Conservation (phyloP, 768 basidiomycete genomes). For the Lactifluus pinguis region DNA sequence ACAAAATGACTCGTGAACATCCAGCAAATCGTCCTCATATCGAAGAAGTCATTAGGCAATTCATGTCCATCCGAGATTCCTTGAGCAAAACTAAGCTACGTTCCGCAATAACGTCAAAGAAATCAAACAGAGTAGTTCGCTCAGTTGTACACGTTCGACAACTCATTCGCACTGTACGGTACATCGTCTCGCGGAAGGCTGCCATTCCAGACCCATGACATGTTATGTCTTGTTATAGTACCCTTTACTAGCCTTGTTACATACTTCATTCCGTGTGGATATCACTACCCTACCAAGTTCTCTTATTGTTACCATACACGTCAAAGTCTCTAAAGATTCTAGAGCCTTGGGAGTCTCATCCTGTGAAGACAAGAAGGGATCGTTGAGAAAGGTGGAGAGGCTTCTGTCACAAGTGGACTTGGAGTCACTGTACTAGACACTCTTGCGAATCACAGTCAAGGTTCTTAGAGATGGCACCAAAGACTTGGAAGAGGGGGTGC, state of each 20-base stretch:
- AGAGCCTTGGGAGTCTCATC: too few species aligned
- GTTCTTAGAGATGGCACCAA: too few species aligned
- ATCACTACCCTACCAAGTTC: neutral
- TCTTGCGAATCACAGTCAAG: too few species aligned
- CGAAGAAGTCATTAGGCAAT: conserved; percentile 5
- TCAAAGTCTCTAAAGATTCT: too few species aligned
- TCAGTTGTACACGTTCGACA: neutral
- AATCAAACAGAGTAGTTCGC: neutral
- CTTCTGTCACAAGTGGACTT: too few species aligned
- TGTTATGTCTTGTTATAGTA: too few species aligned
- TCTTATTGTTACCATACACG: neutral
- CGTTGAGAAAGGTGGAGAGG: too few species aligned
- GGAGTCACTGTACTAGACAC: too few species aligned
- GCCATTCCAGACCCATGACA: conserved; percentile 1
- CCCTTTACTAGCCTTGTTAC: too few species aligned
- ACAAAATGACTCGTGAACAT: conserved; percentile 22
- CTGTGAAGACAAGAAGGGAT: too few species aligned
- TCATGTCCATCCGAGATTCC: neutral
- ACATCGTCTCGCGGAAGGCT: neutral
- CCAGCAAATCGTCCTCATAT: conserved; percentile 25
- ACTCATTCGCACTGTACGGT: neutral
- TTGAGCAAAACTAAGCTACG: conserved; percentile 5
- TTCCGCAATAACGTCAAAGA: conserved; percentile 2
- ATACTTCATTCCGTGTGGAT: neutral
- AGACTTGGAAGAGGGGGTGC: too few species aligned